Evolutionary conservation across 1,139 yeast genomes (phyloP), one percentile per base, ranked within the genome.

Genomic region (Blastobotrys elegans): DNA sequence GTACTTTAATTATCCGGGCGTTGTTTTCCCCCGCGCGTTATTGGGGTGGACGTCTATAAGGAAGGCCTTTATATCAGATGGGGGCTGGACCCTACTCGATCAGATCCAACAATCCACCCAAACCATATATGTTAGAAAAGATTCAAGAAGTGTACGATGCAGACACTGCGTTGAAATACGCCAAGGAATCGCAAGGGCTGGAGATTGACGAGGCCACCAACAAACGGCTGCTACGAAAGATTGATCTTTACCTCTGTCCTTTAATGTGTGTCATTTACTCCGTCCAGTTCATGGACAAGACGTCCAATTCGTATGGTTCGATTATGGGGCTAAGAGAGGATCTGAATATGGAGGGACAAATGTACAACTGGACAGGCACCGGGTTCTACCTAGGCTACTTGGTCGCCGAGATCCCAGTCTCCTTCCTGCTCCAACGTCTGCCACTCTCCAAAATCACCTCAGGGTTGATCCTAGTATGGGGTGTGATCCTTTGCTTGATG

Each of bases 291-390:
- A 51, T 51, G 26, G 53, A 53, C 43, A 31, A 50, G 17, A 41
- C 45, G 1, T 79, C 78, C 57, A 77, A 80, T 55, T 83, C 83
- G 2, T 74, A 77, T 57, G 85, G 85, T 0, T 69, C 80, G 53
- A 69, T 80, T 24, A 82, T 79, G 48, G 51, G 49, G 31, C 24
- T 43, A 8, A 41, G 44, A 1, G 49, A 34, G 42, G 53, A 43
- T 42, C 39, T 47, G 39, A 26, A 35, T 20, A 43, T 46, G 50
- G 27, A 27, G 30, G 52, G 55, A 11, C 30, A 20, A 29, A 47
- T 44, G 47, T 45, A 34, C 29, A 44, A 37, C 59, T 70, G 76
- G 30, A 68, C 75, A 60, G 69, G 80, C 48, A 74, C 82, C 4
- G 71, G 80, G 43, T 80, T 81, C 59, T 74, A 75, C 53, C 69